Evolutionary conservation across 768 basidiomycete genomes (phyloP).

Genomic region (Dacryopinax primogenitus): DNA sequence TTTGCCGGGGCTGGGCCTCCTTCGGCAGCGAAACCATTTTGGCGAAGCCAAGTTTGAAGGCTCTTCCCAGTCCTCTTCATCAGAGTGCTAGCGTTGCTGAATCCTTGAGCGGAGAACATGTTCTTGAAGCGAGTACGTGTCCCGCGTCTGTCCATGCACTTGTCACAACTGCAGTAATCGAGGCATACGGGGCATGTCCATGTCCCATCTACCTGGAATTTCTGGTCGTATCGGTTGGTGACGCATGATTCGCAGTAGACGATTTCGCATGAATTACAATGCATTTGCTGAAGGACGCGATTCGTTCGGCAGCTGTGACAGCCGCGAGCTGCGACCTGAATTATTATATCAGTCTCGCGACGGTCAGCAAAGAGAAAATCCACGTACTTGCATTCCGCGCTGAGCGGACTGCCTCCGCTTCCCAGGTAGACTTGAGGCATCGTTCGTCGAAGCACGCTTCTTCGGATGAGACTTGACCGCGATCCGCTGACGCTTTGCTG

Average conservation of each 20-base stretch:
- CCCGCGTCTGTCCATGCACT: neutral
- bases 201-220: neutral
- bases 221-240: neutral
- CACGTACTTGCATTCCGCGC: too few relatives aligned
- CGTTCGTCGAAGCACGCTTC: neutral
- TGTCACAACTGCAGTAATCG: neutral
- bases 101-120: neutral
- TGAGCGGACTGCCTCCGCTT: neutral
- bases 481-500: neutral
- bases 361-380: too few relatives aligned
- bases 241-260: neutral
- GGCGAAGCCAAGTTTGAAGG: neutral
- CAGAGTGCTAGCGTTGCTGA: neutral
- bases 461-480: neutral
- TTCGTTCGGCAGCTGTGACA: conserved; percentile 2
- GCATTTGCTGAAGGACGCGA: neutral
- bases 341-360: neutral
- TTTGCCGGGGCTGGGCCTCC: neutral
- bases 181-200: neutral
- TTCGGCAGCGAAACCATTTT: neutral
- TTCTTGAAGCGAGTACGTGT: neutral
- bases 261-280: neutral
- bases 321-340: neutral
- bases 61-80: neutral
- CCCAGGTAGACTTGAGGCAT: neutral